These are phyloP conservation scores for bread wheat (Triticum aestivum) DNA, from an alignment of 176 grass and related monocot genomes.

Conservation along the genomic window DNA sequence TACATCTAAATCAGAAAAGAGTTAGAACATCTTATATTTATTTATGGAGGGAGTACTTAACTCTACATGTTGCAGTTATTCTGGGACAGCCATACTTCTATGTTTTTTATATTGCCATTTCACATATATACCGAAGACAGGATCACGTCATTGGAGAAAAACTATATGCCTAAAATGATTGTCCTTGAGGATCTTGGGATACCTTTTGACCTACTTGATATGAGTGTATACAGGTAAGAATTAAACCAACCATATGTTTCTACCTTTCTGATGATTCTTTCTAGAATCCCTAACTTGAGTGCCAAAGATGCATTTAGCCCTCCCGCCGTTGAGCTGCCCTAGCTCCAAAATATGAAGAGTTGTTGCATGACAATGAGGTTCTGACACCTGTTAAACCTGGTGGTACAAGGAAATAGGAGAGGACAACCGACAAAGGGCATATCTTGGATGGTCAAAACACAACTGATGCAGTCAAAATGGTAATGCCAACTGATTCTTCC, in stretches of 20 bases:
- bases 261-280: constrained; percentile 13
- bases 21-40: too few species aligned
- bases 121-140: constrained; percentile 80
- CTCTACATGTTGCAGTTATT: too few species aligned
- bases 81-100: background rate
- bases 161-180: constrained; percentile 82
- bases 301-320: constrained; percentile 41
- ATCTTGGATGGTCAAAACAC: constrained; percentile 98
- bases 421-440: constrained; percentile 87
- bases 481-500: constrained; percentile 31
- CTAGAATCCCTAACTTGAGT: constrained; percentile 15
- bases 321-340: constrained; percentile 43
- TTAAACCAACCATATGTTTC: constrained; percentile 30
- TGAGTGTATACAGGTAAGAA: constrained; percentile 86
- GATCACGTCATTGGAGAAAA: constrained; percentile 94
- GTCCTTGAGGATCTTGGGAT: constrained; percentile 28
- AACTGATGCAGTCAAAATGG: constrained; percentile 82
- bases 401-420: constrained; percentile 87
- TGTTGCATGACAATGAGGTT: constrained; percentile 80
- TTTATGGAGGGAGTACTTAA: too few species aligned
- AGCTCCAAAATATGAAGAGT: constrained; percentile 77
- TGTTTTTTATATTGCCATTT: constrained; percentile 19
- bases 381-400: constrained; percentile 72
- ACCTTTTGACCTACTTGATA: constrained; percentile 88
- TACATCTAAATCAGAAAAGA: too few species aligned